phyloP scores from a whole-genome alignment of 2,329 filamentous ascomycete species.

The Alternaria ventricosa region DNA sequence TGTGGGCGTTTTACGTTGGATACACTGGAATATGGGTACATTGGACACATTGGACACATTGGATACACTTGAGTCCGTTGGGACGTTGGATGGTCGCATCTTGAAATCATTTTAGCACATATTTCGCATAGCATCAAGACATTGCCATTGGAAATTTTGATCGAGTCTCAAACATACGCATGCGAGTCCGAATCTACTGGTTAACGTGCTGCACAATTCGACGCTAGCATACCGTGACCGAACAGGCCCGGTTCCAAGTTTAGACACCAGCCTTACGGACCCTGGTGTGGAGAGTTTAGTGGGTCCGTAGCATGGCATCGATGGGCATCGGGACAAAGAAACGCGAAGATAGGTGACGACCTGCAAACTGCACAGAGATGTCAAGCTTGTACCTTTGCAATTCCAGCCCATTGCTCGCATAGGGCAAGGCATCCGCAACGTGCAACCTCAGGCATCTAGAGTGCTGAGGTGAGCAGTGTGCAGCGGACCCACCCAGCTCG shows the following conservation, averaged over 20 bases:
- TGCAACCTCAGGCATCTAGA: conserved; percentile 10
- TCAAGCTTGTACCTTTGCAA: not conserved
- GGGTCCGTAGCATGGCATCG: not conserved
- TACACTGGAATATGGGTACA: not conserved
- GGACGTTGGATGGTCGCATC: not conserved
- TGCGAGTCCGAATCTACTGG: not conserved
- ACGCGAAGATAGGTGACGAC: not conserved
- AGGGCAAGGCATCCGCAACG: conserved; percentile 6
- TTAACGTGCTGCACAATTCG: not conserved
- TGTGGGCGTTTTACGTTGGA: not conserved
- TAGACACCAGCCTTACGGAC: conserved; percentile 12
- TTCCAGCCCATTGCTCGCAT: conserved; percentile 1
- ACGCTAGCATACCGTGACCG: not conserved
- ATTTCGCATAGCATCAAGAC: not conserved
- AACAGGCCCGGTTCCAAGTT: not conserved
- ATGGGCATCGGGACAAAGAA: conserved; percentile 3
- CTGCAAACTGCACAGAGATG: not conserved
- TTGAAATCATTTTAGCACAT: not conserved
- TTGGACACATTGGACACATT: not conserved
- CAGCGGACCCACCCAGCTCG: conserved; percentile 5
- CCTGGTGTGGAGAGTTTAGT: conserved; percentile 8
- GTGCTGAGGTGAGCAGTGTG: conserved; percentile 15
- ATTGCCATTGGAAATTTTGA: not conserved
- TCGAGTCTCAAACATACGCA: not conserved
- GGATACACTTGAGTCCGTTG: not conserved